phyloP scores from a whole-genome alignment of 2,329 filamentous ascomycete species.

The Paraphoma chrysanthemicola region DNA sequence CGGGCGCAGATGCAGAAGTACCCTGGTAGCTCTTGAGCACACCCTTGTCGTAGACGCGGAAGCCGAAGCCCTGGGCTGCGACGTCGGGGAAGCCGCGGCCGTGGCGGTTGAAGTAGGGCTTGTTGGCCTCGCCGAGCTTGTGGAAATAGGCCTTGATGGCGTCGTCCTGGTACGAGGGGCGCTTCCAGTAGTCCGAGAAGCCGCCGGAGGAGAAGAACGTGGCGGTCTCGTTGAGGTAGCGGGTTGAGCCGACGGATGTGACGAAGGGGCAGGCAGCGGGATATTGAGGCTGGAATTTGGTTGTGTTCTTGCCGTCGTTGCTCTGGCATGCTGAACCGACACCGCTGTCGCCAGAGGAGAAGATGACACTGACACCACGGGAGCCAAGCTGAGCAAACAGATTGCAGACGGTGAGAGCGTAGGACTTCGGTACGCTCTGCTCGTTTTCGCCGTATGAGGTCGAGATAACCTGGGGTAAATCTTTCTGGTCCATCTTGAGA shows the following conservation, averaged over 20 bases:
- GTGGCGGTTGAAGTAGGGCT: conserved; percentile 57
- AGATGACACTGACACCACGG: conserved; percentile 68
- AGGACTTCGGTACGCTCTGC: conserved; percentile 66
- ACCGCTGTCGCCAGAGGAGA: conserved; percentile 67
- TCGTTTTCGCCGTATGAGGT: conserved; percentile 73
- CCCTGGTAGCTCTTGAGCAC: conserved; percentile 46
- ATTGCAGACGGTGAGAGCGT: conserved; percentile 68
- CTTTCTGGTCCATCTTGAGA: conserved; percentile 57
- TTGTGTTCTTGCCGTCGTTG: conserved; percentile 64
- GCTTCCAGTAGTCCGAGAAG: conserved; percentile 58
- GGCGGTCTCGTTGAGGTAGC: conserved; percentile 48
- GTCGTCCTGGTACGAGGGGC: conserved; percentile 55
- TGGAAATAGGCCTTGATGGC: conserved; percentile 55
- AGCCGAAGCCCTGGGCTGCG: conserved; percentile 60
- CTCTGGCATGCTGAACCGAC: conserved; percentile 61
- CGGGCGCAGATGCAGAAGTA: conserved; percentile 63
- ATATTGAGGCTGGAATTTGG: conserved; percentile 67
- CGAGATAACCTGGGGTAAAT: conserved; percentile 67
- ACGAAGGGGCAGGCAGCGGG: conserved; percentile 72
- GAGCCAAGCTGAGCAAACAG: conserved; percentile 69
- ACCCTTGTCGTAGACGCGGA: conserved; percentile 48
- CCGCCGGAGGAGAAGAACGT: conserved; percentile 60
- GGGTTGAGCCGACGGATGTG: conserved; percentile 69
- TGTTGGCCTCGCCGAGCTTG: conserved; percentile 51
- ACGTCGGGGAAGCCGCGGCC: conserved; percentile 70